Evolutionary conservation across 2,329 filamentous ascomycete species (phyloP).

Genomic region (Penicillium sp.): DNA sequence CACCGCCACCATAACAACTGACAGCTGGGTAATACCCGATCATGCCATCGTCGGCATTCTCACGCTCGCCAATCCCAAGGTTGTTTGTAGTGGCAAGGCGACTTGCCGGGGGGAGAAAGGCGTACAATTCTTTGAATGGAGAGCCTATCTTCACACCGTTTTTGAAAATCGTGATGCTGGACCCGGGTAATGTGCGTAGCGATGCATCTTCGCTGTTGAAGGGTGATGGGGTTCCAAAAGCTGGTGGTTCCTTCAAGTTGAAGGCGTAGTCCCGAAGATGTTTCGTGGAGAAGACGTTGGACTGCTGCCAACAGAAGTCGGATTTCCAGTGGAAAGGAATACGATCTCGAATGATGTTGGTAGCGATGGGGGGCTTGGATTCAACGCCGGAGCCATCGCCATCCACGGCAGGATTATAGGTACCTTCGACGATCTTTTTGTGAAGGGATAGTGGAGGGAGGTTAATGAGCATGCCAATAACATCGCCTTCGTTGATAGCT

Average conservation of each 20-base stretch:
- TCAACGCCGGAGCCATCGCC: conserved; percentile 25
- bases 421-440: conserved; percentile 80
- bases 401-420: conserved; percentile 85
- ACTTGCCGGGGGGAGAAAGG: conserved; percentile 89
- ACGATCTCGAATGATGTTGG: conserved; percentile 89
- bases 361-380: conserved; percentile 54
- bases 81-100: conserved; percentile 46
- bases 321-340: conserved; percentile 93
- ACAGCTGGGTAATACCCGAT: conserved; percentile 94
- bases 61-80: conserved; percentile 65
- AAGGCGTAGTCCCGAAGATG: conserved; percentile 72
- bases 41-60: conserved; percentile 90
- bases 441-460: conserved; percentile 83
- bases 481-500: conserved; percentile 82
- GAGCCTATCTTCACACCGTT: conserved; percentile 86
- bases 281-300: conserved; percentile 69
- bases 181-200: conserved; percentile 83
- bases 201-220: conserved; percentile 68
- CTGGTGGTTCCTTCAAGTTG: conserved; percentile 47
- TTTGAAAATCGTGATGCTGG: conserved; percentile 85
- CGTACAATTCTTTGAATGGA: conserved; percentile 80
- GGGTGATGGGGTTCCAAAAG: conserved; percentile 53
- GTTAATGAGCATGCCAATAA: conserved; percentile 89
- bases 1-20: conserved; percentile 86
- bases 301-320: conserved; percentile 82